These are phyloP conservation scores for Stropharia rugosoannulata DNA, from an alignment of 768 basidiomycete genomes.

Conservation along the genomic window DNA sequence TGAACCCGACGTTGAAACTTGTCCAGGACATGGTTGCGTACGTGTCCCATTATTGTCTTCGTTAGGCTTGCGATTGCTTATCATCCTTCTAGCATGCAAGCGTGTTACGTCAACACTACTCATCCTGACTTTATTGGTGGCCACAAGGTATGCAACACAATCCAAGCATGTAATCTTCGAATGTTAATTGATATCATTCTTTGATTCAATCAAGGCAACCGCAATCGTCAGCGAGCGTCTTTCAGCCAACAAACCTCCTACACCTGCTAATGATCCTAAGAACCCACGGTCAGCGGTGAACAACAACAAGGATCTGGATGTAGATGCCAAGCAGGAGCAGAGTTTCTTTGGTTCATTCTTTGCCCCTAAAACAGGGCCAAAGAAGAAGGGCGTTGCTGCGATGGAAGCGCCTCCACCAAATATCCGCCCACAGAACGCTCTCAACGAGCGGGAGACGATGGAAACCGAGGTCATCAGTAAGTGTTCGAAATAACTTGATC, in stretches of 20 bases:
- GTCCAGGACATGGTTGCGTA: conserved; percentile 91
- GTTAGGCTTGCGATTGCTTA: conserved; percentile 1
- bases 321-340: conserved; percentile 81
- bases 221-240: conserved; percentile 81
- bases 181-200: conserved; percentile 1
- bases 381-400: conserved; percentile 53
- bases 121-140: conserved; percentile 98
- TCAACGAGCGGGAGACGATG: conserved; percentile 95
- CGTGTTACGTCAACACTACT: conserved; percentile 98
- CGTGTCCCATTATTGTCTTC: conserved; percentile 28
- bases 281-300: conserved; percentile 65
- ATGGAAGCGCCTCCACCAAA: conserved; percentile 77
- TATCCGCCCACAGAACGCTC: conserved; percentile 86
- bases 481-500: conserved; percentile 28
- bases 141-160: conserved; percentile 60
- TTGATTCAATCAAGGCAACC: conserved; percentile 63
- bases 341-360: conserved; percentile 98
- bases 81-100: conserved; percentile 75
- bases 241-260: conserved; percentile 71
- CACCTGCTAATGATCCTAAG: conserved; percentile 64
- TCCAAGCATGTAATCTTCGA: background rate
- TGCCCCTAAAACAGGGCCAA: conserved; percentile 53
- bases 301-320: conserved; percentile 93
- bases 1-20: conserved; percentile 94
- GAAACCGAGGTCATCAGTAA: conserved; percentile 99